These are phyloP conservation scores for Trypanosoma lewisi DNA, from an alignment of 208 protist species.

Conservation along the genomic window DNA sequence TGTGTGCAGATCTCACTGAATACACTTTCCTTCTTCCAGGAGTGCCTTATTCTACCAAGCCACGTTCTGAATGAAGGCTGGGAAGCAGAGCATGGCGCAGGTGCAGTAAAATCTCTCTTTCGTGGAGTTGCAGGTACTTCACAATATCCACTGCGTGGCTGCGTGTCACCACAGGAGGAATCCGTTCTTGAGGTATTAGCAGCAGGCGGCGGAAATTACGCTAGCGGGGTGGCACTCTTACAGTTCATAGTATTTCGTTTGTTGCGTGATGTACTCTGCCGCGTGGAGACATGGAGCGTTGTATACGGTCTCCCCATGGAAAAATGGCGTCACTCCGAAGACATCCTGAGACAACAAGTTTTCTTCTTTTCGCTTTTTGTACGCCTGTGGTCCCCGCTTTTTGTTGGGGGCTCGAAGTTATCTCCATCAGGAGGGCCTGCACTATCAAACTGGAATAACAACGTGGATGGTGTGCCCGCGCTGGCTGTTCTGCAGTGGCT, in stretches of 20 bases:
- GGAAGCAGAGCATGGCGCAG: conserved; percentile 6
- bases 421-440: neutral
- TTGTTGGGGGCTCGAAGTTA: conserved; percentile 35
- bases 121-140: neutral
- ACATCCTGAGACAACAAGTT: conserved; percentile 67
- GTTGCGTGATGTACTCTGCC: conserved; percentile 72
- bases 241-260: conserved; percentile 79
- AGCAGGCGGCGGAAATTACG: conserved; percentile 81
- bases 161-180: conserved; percentile 71
- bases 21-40: conserved; percentile 73
- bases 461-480: conserved; percentile 41
- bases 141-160: conserved; percentile 32
- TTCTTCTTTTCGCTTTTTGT: conserved; percentile 83
- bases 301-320: conserved; percentile 51
- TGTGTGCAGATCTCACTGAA: conserved; percentile 75
- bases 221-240: conserved; percentile 51
- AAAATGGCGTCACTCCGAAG: conserved; percentile 47
- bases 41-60: conserved; percentile 67
- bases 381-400: conserved; percentile 77
- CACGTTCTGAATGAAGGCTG: conserved; percentile 62
- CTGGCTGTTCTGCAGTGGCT: conserved; percentile 77
- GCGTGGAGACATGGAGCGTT: conserved; percentile 54
- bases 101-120: neutral
- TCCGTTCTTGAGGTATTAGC: conserved; percentile 47
- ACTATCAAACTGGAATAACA: conserved; percentile 10